A percentile compares a stretch with the other conserved stretches of the same genome.
These are phyloP conservation scores for Blastocystis sp. DNA, from an alignment of 352 stramenopile species.

Conservation along the genomic window DNA sequence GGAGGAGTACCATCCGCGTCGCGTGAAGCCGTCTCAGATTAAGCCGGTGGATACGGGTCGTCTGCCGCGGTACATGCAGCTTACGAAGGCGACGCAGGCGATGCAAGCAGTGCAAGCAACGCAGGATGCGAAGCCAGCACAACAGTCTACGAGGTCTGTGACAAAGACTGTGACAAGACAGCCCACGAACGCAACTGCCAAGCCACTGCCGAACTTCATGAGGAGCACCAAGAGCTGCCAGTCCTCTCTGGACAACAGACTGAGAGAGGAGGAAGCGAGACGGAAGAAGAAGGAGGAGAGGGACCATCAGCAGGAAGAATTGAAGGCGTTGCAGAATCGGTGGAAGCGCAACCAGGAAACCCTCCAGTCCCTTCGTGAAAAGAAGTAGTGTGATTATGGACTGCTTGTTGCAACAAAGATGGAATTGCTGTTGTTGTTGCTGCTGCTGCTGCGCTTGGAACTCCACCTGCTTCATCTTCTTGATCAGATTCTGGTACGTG, in stretches of 20 bases:
- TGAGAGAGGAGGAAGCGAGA: slow-evolving; percentile 5
- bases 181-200: too few species aligned
- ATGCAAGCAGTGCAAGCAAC: background rate
- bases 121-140: background rate
- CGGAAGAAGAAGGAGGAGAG: slow-evolving; percentile 19
- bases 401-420: slow-evolving; percentile 57
- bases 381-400: background rate
- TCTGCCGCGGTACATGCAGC: slow-evolving; percentile 58
- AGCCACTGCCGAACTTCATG: slow-evolving; percentile 17
- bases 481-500: slow-evolving; percentile 56
- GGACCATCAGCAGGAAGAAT: slow-evolving; percentile 9
- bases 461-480: slow-evolving; percentile 63
- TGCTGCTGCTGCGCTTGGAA: slow-evolving; percentile 41
- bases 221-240: slow-evolving; percentile 30
- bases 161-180: background rate
- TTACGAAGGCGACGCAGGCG: slow-evolving; percentile 7
- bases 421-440: background rate
- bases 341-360: background rate
- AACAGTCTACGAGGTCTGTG: background rate
- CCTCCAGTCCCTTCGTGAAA: background rate
- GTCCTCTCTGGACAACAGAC: background rate
- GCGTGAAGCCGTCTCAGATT: background rate
- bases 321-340: slow-evolving; percentile 18
- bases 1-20: background rate
- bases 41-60: background rate